Evolutionary conservation across 805 yeast species (phyloP), one percentile per base, ranked within the genome.

Genomic region (Dipodascus geniculatus): DNA sequence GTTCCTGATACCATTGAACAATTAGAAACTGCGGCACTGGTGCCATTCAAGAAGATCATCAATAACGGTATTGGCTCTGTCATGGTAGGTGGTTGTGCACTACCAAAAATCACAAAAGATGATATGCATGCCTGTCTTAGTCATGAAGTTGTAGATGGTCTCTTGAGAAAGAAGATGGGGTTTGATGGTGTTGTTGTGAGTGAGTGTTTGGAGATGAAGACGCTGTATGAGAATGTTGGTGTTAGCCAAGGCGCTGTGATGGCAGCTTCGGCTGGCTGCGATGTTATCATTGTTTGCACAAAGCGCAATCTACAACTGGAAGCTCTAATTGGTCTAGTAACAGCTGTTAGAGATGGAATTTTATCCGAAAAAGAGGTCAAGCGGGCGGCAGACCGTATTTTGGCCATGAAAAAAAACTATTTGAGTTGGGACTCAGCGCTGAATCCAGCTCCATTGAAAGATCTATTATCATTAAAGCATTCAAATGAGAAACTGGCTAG

Each of bases 261-360:
- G 60, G 82, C 85, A 1, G 67, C 80, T n/a, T 73, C 74, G 51
- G 85, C 84, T 4, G 82, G 85, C 3, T 81, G 85, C 65, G 85
- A 81, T 62, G 67, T 81, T 56, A 78, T 81, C 8, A 71, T 81
- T 73, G 81, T 81, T 22, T 81, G 85, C 62, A 81, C 79, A 58
- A 79, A 79, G 59, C 67, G 67, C 60, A 68, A 71, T 17, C 68
- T 78, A 33, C 85, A 81, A 62, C 71, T 73, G 49, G 84, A 81
- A 60, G 83, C 83, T 17, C 67, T 79, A 3, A 73, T 72, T 14
- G 71, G 73, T 2, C 56, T 73, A 16, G 61, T 65, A 22, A 71
- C 70, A 24, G 73, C 72, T 14, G 62, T 63, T 16, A 57, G 59
- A 31, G 62, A 61, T 49, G 71, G 79, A 50, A 77, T 64, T 44